A percentile compares a stretch with the other conserved stretches of the same genome.
Evolutionary conservation across 2,329 filamentous ascomycete genomes (phyloP).

Genomic region (Xenosphaeropsis pyriputrescens): DNA sequence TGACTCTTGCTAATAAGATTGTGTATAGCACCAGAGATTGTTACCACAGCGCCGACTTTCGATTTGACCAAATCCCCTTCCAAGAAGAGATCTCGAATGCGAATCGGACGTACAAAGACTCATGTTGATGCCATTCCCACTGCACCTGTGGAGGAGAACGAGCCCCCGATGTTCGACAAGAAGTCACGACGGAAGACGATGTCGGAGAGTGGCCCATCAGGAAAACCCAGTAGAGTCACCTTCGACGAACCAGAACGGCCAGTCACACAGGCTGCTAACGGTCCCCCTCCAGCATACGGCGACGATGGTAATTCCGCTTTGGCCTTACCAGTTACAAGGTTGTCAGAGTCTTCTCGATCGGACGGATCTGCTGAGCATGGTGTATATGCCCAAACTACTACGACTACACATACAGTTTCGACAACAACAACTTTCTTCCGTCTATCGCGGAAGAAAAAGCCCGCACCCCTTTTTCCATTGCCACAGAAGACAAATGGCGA

Average conservation of each 20-base stretch:
- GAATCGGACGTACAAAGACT: slow-evolving; percentile 29
- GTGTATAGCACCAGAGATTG: slow-evolving; percentile 53
- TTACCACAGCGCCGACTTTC: slow-evolving; percentile 79
- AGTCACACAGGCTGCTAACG: slow-evolving; percentile 26
- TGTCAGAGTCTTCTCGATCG: slow-evolving; percentile 81
- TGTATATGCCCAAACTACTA: slow-evolving; percentile 38
- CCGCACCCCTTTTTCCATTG: slow-evolving; percentile 72
- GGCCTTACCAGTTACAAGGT: slow-evolving; percentile 46
- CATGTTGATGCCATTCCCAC: slow-evolving; percentile 4
- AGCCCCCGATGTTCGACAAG: slow-evolving; percentile 16
- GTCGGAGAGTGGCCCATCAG: slow-evolving; percentile 17
- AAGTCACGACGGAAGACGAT: slow-evolving; percentile 27
- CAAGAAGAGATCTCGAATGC: slow-evolving; percentile 39
- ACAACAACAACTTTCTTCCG: slow-evolving; percentile 66
- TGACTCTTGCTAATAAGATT: background rate
- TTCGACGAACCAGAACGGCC: slow-evolving; percentile 45
- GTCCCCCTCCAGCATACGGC: slow-evolving; percentile 39
- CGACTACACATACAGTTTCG: slow-evolving; percentile 46
- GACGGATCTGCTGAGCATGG: slow-evolving; percentile 68
- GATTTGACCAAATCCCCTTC: slow-evolving; percentile 32
- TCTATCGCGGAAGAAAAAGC: slow-evolving; percentile 61
- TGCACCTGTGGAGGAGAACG: slow-evolving; percentile 7
- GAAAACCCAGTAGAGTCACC: slow-evolving; percentile 29
- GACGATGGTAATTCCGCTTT: slow-evolving; percentile 47
- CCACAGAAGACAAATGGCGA: slow-evolving; percentile 45